Base-by-base conservation (phyloP, 495 filamentous ascomycete genomes). In the Penicillium psychrofluorescens region DNA sequence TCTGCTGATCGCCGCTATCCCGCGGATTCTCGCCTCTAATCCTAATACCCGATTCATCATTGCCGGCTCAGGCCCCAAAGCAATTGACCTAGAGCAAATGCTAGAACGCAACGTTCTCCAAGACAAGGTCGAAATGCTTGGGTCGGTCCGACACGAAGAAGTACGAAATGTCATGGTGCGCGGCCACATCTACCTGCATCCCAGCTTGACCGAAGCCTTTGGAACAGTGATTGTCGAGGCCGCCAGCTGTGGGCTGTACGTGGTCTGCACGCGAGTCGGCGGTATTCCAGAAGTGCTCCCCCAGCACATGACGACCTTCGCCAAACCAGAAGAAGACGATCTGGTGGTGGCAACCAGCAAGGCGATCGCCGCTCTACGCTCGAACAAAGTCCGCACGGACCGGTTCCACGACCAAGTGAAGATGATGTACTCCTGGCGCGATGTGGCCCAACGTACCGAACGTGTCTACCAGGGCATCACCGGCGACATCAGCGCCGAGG, bases 91-190 rank as follows among this genome's bases (percentile, higher is more conserved):
- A 1, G 90, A 98, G 58, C 92, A 98, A 55, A 98, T 95, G 88
- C 74, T 98, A 10, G 92, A 98, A 70, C 80, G 87, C 38, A 88
- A 91, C 55, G 88, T 96, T n/a, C 70, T 96, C 9, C 94, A 97
- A 57, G 90, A 95, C 62, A 82, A 86, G 30, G 88, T 98, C 6
- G 86, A 92, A 54, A 81, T 97, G 72, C 74, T 97, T 11, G 92
- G 92, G 11, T 80, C 91, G 6, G 80, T 97, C 16, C 81, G 92
- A 13, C 92, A 98, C 59, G 94, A 97, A 59, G 89, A 97, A 51
- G 92, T 98, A 1, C 81, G 92, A 33, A 87, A 97, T 62, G 91
- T 98, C n/a, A 98, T 98, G 92, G 85, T 95, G 8, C 78, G 88
- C 38, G 92, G 92, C 0, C 90, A 98, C 55, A 94, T 98, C 45